Evolutionary conservation across 2,329 filamentous ascomycete species (phyloP).

Genomic region (Plenodomus biglobosus): DNA sequence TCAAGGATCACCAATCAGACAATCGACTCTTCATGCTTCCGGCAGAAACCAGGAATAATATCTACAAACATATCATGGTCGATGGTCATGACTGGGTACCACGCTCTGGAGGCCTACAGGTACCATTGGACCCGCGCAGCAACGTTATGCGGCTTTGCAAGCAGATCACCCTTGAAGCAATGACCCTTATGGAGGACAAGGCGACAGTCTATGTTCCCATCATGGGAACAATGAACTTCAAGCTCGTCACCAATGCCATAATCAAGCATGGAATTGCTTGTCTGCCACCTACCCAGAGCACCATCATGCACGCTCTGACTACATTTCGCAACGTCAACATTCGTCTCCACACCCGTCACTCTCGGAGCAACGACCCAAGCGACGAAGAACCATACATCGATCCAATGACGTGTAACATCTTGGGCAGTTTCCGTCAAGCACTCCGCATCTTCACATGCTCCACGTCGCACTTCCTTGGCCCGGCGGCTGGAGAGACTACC

Average conservation of each 20-base stretch:
- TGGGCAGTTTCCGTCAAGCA: slow-evolving; percentile 2
- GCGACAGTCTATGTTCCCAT: slow-evolving; percentile 6
- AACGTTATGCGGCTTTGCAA: not conserved
- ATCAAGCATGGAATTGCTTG: not conserved
- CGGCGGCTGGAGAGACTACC: not conserved
- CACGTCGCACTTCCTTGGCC: not conserved
- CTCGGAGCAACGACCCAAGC: not conserved
- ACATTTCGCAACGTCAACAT: slow-evolving; percentile 6
- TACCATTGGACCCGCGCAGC: no score
- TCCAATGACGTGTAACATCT: not conserved
- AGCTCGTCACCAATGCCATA: not conserved
- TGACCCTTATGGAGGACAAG: slow-evolving; percentile 2
- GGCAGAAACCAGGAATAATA: not conserved
- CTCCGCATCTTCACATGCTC: slow-evolving; percentile 3
- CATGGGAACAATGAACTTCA: not conserved
- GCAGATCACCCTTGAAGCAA: slow-evolving; percentile 1
- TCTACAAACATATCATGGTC: not conserved
- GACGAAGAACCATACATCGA: not conserved
- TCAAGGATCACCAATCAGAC: not conserved
- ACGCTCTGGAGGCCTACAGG: no score
- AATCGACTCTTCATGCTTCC: not conserved
- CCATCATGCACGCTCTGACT: slow-evolving; percentile 4
- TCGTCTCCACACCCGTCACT: slow-evolving; percentile 3
- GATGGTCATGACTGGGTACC: no score
- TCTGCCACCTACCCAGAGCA: not conserved